Evolutionary conservation across 2,329 filamentous ascomycete species (phyloP).

Genomic region (Talaromyces amestolkiae): DNA sequence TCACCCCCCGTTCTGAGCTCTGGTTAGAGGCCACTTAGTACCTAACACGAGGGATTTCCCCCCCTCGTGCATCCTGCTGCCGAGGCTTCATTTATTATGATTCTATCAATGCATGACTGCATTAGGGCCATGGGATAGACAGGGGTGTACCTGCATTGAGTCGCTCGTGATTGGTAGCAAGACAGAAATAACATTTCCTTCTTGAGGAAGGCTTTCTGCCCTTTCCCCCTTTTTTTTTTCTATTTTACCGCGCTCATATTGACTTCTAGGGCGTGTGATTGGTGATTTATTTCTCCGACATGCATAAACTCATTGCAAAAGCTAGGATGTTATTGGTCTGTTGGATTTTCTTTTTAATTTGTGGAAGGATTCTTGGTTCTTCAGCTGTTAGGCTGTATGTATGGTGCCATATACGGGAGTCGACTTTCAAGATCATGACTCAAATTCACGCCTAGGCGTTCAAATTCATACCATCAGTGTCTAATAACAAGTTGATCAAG

Average conservation of each 20-base stretch:
- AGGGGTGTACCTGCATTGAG: constrained; percentile 7
- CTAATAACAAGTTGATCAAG: neutral
- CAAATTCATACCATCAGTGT: neutral
- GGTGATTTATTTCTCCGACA: neutral
- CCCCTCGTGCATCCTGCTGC: neutral
- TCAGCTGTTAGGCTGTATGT: neutral
- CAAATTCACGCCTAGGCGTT: too few relatives aligned
- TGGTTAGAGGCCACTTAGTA: too few relatives aligned
- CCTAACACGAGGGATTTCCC: neutral
- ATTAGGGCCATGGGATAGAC: neutral
- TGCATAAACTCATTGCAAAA: neutral
- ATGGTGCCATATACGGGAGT: neutral
- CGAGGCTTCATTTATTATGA: neutral
- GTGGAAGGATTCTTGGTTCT: neutral
- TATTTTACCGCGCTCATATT: neutral
- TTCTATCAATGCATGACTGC: neutral
- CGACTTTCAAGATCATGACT: neutral
- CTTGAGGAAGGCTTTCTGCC: neutral
- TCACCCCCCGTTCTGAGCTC: neutral
- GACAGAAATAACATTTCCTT: neutral
- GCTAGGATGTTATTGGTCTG: neutral
- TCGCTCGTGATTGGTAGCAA: neutral
- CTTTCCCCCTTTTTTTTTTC: neutral
- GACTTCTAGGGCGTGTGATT: neutral
- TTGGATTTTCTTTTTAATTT: neutral